Evolutionary conservation across 805 yeast genomes (phyloP), one percentile per base, ranked within the genome.

Genomic region (Saccharomycopsis fodiens): DNA sequence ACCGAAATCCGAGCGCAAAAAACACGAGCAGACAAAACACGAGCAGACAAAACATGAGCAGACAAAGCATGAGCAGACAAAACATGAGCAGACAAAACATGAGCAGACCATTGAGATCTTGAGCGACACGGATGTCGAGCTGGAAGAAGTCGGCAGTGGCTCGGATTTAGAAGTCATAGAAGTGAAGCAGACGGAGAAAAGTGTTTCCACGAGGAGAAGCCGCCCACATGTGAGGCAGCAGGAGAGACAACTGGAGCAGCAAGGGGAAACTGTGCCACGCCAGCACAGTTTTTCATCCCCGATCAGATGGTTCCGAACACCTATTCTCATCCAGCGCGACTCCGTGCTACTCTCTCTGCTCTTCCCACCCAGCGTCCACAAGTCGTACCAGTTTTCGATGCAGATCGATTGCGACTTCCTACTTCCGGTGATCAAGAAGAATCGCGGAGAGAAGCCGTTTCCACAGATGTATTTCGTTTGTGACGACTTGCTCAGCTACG

Each of bases 361-460:
- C 8, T 43, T 47, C 21, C 44, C 51, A 16, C 23, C 43, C 12
- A 31, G 45, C 3, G 29, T 47, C n/a, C 20, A 44, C 7, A 63
- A 63, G 45, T 63, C 71, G 1, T 67, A 54, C 46, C 73, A 69
- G 48, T 69, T 69, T 55, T 68, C 68, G 45, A 69, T 67, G 54
- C 60, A 53, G 30, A 59, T 69, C 2, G 70, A 69, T 32, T 49
- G 66, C 37, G 62, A 57, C 22, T 55, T 65, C 17, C 57, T 69
- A 12, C 47, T 67, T 1, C 52, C 59, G 2, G 10, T 65, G 63
- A 50, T 60, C 59, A 27, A 36, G 38, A 25, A 36, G 21, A 48
- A 52, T 12, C 55, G 65, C 23, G 37, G 49, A 1, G 34, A 40
- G 2, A 39, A 55, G 1, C 20, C 44, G 43, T 31, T 51, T 57